A percentile compares a stretch with the other conserved stretches of the same genome.
Evolutionary conservation across 257 asterid genomes (phyloP).

Genomic region (Leonotis leonurus): DNA sequence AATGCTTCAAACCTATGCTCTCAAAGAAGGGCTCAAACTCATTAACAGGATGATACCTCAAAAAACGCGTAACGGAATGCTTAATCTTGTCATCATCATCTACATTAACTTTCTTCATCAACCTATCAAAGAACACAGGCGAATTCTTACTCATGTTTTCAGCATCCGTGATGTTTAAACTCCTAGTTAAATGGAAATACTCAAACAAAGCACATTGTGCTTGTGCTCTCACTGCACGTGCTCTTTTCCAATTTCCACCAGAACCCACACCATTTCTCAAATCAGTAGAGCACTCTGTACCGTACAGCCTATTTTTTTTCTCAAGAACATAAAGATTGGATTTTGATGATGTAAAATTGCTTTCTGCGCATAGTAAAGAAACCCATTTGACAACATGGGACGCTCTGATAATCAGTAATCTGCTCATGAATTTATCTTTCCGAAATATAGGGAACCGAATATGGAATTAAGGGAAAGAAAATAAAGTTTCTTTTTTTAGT

Average conservation of each 20-base stretch:
- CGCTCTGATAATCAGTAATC: constrained; percentile 30
- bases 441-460: not conserved
- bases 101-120: constrained; percentile 35
- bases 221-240: constrained; percentile 31
- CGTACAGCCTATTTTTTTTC: constrained; percentile 27
- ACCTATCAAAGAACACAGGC: constrained; percentile 42
- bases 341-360: constrained; percentile 24
- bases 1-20: constrained; percentile 61
- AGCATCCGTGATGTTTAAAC: constrained; percentile 60
- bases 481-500: not conserved
- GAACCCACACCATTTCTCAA: constrained; percentile 1
- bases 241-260: constrained; percentile 11
- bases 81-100: constrained; percentile 25
- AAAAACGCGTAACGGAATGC: constrained; percentile 39
- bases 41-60: constrained; percentile 79
- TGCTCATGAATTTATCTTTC: constrained; percentile 30
- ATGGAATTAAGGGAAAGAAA: not conserved
- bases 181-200: constrained; percentile 67
- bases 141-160: constrained; percentile 66
- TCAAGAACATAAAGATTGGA: constrained; percentile 19
- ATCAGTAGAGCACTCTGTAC: constrained; percentile 19
- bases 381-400: constrained; percentile 32
- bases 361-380: constrained; percentile 17
- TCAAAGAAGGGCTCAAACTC: constrained; percentile 87
- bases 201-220: constrained; percentile 63